Conservation (phyloP, 305 asterid species). For the Withania somnifera region DNA sequence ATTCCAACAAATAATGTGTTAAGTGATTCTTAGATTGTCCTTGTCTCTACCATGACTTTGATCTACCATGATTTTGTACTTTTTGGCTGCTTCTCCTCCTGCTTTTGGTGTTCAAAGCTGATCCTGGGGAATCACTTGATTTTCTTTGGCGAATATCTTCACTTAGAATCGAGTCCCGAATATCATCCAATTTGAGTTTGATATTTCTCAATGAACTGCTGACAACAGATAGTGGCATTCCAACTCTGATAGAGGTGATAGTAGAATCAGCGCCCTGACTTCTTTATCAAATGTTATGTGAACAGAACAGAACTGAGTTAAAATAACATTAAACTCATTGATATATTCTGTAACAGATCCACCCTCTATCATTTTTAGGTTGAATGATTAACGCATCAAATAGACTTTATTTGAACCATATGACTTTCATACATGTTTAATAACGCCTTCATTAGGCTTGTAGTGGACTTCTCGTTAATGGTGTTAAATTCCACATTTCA, state of each 20-base stretch:
- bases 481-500: not conserved
- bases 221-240: not conserved
- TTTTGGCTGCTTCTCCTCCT: not conserved
- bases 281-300: not conserved
- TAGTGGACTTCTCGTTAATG: not conserved
- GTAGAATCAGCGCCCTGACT: not conserved
- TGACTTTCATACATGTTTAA: not conserved
- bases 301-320: not conserved
- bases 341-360: not conserved
- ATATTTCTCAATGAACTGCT: not conserved
- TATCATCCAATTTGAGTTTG: not conserved
- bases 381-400: too few relatives aligned
- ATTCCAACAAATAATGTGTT: not conserved
- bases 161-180: not conserved
- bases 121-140: not conserved
- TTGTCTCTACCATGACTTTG: not conserved
- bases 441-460: not conserved
- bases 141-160: not conserved
- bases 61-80: not conserved
- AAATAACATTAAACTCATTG: not conserved
- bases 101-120: not conserved
- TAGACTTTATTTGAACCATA: not conserved
- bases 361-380: not conserved
- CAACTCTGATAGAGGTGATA: not conserved
- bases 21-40: not conserved